These are phyloP conservation scores for Cerrena zonata DNA, from an alignment of 1,284 basidiomycete species.

Conservation along the genomic window DNA sequence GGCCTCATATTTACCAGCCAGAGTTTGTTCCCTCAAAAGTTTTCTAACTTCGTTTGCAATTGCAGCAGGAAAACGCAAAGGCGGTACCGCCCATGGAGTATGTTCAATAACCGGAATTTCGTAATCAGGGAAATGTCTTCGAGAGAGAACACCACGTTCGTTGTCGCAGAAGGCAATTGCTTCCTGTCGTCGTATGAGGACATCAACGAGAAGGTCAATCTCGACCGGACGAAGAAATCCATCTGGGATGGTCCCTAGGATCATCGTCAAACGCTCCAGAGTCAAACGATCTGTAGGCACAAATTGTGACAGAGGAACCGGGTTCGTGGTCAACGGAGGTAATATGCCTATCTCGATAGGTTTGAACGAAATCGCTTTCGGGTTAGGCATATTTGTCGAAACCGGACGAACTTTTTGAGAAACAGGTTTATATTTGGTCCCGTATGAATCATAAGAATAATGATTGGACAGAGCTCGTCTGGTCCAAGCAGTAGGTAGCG, in stretches of 20 bases:
- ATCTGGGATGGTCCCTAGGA: constrained; percentile 3
- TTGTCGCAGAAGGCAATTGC: constrained; percentile 25
- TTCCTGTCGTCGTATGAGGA: constrained; percentile 16
- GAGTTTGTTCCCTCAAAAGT: constrained; percentile 19
- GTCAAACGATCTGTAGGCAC: not conserved
- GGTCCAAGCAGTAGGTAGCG: constrained; percentile 18
- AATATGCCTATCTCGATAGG: constrained; percentile 6
- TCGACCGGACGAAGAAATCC: constrained; percentile 18
- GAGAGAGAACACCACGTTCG: constrained; percentile 28
- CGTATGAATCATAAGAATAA: constrained; percentile 4
- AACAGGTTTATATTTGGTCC: constrained; percentile 27
- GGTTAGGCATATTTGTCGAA: constrained; percentile 27
- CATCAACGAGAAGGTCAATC: constrained; percentile 20
- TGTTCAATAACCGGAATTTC: constrained; percentile 31
- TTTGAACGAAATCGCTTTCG: constrained; percentile 19
- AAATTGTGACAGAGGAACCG: constrained; percentile 2
- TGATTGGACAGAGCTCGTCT: constrained; percentile 8
- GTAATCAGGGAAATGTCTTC: constrained; percentile 30
- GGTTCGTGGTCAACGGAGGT: constrained; percentile 12
- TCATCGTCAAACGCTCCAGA: constrained; percentile 5
- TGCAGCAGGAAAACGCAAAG: constrained; percentile 24
- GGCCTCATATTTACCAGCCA: constrained; percentile 26
- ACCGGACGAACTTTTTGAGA: constrained; percentile 28
- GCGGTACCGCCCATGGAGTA: constrained; percentile 25
- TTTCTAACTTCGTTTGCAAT: constrained; percentile 18